Evolutionary conservation across 1,284 basidiomycete genomes (phyloP), one percentile per base, ranked within the genome.

Genomic region (Dichomitus squalens): DNA sequence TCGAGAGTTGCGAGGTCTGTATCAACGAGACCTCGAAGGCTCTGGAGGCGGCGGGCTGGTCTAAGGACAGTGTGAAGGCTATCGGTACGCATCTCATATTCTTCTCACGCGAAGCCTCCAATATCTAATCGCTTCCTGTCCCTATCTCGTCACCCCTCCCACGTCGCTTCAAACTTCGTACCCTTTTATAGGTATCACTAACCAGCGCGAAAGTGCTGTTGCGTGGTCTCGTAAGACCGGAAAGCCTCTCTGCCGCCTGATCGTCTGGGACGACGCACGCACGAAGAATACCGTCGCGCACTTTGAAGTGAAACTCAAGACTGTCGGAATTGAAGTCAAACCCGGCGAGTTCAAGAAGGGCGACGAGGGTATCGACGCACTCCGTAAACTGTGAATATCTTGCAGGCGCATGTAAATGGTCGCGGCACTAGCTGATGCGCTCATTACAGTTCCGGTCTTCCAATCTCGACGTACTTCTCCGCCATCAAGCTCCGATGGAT

Each of bases 401-500:
- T 31, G 14, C 14, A 27, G 21, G 29, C 34, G 7, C 1, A 6
- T 27, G 11, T 8, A 35, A 36, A 35, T 6, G 2, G 12, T 18
- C 16, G 48, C 23, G 4, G 16, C 2, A 6, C 5, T 25, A 9
- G 9, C 31, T 33, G 3, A 25, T 41, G 21, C 16, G 35, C 23
- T 14, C 56, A 49, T 49, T 33, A 35, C 55, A 95, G 91, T 54
- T 97, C 94, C 44, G 95, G 95, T 35, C 82, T 97, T 39, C 92
- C 92, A n/a, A 78, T 98, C 20, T 96, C 94, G 20, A 98, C 96
- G 0, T 98, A 98, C 76, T 98, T 98, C 75, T 96, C 95, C 8
- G 95, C 92, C 3, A 90, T 96, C 75, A 99, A 98, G 78, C 80
- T 98, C 58, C 85, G 92, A 46, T 99, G 96, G 96, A 95, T 99